phyloP scores from a whole-genome alignment of 345 rosid genomes.

The Draba incana region DNA sequence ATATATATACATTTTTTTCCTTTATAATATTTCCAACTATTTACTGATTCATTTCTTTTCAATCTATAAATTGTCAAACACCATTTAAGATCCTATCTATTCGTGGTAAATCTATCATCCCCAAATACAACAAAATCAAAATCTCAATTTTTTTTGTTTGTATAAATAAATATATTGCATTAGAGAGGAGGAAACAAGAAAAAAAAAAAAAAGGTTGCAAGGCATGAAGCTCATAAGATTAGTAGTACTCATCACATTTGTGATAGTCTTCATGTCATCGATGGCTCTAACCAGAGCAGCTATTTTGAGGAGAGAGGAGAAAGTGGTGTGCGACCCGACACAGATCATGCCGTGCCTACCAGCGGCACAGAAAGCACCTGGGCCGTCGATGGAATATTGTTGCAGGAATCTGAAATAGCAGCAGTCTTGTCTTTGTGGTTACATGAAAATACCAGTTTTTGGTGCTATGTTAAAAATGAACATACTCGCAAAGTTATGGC shows the following conservation, averaged over 20 bases:
- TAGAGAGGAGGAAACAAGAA: too few relatives aligned
- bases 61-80: too few relatives aligned
- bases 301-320: neutral
- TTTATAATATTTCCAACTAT: too few relatives aligned
- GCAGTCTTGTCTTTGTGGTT: slow-evolving; percentile 61
- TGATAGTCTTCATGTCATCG: neutral
- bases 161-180: too few relatives aligned
- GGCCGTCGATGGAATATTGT: slow-evolving; percentile 43
- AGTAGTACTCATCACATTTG: neutral
- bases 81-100: too few relatives aligned
- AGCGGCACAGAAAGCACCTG: slow-evolving; percentile 33
- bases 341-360: slow-evolving; percentile 50
- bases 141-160: too few relatives aligned
- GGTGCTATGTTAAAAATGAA: slow-evolving; percentile 45
- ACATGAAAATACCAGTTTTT: slow-evolving; percentile 48
- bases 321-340: slow-evolving; percentile 46
- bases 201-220: neutral
- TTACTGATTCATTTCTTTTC: too few relatives aligned
- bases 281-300: neutral
- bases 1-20: too few relatives aligned
- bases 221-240: neutral
- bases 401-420: slow-evolving; percentile 58
- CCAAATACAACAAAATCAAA: too few relatives aligned
- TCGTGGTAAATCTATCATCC: too few relatives aligned
- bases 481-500: slow-evolving; percentile 40